Conservation (phyloP, 2,329 filamentous ascomycete genomes). For the Dothideomycetidae sp. region DNA sequence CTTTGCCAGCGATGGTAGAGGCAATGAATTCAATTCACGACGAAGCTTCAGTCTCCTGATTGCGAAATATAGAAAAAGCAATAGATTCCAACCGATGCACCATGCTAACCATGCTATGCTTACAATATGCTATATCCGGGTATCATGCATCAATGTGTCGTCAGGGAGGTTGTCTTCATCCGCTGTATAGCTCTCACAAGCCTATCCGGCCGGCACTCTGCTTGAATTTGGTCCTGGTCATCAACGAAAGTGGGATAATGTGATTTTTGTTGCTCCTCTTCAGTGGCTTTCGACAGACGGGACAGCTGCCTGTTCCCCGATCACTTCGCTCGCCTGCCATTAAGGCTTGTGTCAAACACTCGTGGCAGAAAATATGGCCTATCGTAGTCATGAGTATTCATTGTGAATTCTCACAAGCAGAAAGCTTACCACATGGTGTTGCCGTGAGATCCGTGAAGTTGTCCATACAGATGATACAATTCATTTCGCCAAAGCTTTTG, state of each 20-base stretch:
- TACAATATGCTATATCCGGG: too few species aligned
- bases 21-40: too few species aligned
- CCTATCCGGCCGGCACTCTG: neutral
- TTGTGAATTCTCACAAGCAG: neutral
- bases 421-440: conserved; percentile 42
- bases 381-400: conserved; percentile 7
- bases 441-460: conserved; percentile 44
- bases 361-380: conserved; percentile 52
- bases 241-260: conserved; percentile 26
- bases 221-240: conserved; percentile 17
- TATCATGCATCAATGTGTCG: too few species aligned
- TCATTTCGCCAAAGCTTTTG: conserved; percentile 29
- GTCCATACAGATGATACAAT: conserved; percentile 53
- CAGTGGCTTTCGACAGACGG: conserved; percentile 33
- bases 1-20: too few species aligned
- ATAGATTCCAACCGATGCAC: too few species aligned
- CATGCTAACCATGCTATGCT: too few species aligned
- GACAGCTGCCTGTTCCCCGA: conserved; percentile 31
- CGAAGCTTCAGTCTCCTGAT: too few species aligned
- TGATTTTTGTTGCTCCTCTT: conserved; percentile 27
- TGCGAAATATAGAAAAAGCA: too few species aligned
- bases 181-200: too few species aligned
- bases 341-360: conserved; percentile 47
- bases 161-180: too few species aligned
- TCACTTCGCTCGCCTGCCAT: conserved; percentile 39